Evolutionary conservation across 148 eudicot species (phyloP), one percentile per base, ranked within the genome.

Genomic region (Amaranthus palmeri): DNA sequence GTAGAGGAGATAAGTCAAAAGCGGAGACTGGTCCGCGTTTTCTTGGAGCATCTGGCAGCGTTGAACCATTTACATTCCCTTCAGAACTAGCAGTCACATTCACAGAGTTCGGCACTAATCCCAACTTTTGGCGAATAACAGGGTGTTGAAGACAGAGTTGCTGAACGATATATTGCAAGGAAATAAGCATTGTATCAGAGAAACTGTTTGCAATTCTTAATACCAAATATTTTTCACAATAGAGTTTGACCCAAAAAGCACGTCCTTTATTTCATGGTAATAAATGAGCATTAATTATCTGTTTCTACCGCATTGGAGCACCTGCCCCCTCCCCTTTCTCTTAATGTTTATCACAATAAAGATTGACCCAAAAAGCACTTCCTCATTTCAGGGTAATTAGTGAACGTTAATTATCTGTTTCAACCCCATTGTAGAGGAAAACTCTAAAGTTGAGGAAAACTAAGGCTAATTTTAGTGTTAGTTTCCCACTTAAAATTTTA

Each of bases 71-170:
- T 61, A 47, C 54, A 70, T 54, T 77, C 52, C 58, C 78, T 70
- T 72, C 82, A 79, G 46, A 45, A 58, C 70, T 66, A 61, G 69
- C 64, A 70, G 81, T 69, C 68, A 40, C 61, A 42, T 25, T 58
- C 47, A 73, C 48, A 71, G 76, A 51, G 63, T 61, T 75, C 43
- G 52, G 74, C 51, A 87, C 87, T 77, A 95, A 81, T 57, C 97
- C 97, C 73, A 95, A 72, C 71, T 75, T 80, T 63, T 78, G 65
- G 53, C 88, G 89, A 76, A 92, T 79, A 75, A 41, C 50, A 61
- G 92, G 92, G 70, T 88, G 72, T 47, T 79, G 73, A 67, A 95
- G 86, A 71, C 66, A 71, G 40, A 95, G 71, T 84, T 84, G 88
- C 99, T 95, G 93, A 77, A 78, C 54, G 65, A 79, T 55, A 62